Percentiles rank a stretch among this genome's conserved stretches.
Conservation (phyloP, 1,284 basidiomycete species). For the Wallemia hederae region DNA sequence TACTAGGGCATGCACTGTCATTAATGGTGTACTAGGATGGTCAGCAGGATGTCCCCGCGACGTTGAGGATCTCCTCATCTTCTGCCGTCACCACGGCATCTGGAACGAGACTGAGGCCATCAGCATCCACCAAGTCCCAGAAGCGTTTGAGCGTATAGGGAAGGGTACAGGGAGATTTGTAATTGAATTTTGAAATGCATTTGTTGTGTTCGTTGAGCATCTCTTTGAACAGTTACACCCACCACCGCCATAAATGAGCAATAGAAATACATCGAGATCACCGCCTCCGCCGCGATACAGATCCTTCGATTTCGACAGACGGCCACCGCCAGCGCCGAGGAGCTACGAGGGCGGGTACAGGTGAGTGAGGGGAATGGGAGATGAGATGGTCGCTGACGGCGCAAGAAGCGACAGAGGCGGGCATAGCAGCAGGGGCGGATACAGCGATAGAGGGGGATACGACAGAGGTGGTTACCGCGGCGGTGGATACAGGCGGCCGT, state of each 20-base stretch:
- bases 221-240: background rate
- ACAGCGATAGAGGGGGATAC: background rate
- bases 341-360: background rate
- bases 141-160: background rate
- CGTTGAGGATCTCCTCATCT: background rate
- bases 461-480: background rate
- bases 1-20: background rate
- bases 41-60: background rate
- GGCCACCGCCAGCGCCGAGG: background rate
- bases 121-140: background rate
- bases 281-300: background rate
- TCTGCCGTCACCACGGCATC: background rate
- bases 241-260: background rate
- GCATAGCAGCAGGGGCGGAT: background rate
- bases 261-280: background rate
- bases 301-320: background rate
- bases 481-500: background rate
- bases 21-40: background rate
- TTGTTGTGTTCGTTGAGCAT: background rate
- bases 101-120: background rate
- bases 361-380: background rate
- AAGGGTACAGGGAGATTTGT: background rate
- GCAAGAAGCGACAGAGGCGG: background rate
- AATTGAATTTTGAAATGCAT: background rate
- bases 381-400: too few species aligned